Evolutionary conservation across 1,284 basidiomycete genomes (phyloP).

Genomic region (Porodaedalea pini): DNA sequence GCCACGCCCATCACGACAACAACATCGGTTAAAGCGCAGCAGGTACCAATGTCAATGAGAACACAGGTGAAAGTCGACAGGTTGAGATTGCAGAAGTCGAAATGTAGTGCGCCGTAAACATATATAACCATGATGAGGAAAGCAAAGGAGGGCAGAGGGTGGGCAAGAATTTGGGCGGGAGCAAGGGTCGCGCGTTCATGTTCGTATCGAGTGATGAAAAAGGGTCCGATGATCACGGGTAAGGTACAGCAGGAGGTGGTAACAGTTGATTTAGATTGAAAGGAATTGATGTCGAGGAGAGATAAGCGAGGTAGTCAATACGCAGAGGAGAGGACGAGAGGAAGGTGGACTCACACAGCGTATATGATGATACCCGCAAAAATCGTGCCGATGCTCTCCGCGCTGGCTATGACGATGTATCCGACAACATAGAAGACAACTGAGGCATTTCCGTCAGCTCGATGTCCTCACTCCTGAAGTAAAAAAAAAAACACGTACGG

Average conservation of each 20-base stretch:
- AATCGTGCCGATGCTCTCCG: constrained; percentile 37
- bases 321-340: neutral
- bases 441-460: constrained; percentile 26
- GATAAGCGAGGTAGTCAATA: neutral
- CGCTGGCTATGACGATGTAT: constrained; percentile 43
- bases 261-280: neutral
- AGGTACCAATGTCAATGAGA: neutral
- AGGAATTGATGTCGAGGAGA: neutral
- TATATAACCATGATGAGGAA: too few species aligned
- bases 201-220: too few species aligned
- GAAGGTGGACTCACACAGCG: constrained; percentile 40
- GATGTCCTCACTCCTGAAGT: neutral
- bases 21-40: neutral
- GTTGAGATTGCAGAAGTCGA: too few species aligned
- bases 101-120: too few species aligned
- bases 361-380: constrained; percentile 56
- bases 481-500: constrained; percentile 40
- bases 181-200: too few species aligned
- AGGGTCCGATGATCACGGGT: neutral
- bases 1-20: too few species aligned
- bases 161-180: too few species aligned
- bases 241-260: too few species aligned
- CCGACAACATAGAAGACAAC: constrained; percentile 53
- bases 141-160: too few species aligned
- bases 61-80: neutral